These are phyloP conservation scores for Ceratobasidium papillatum DNA, from an alignment of 1,284 basidiomycete species.

Conservation along the genomic window DNA sequence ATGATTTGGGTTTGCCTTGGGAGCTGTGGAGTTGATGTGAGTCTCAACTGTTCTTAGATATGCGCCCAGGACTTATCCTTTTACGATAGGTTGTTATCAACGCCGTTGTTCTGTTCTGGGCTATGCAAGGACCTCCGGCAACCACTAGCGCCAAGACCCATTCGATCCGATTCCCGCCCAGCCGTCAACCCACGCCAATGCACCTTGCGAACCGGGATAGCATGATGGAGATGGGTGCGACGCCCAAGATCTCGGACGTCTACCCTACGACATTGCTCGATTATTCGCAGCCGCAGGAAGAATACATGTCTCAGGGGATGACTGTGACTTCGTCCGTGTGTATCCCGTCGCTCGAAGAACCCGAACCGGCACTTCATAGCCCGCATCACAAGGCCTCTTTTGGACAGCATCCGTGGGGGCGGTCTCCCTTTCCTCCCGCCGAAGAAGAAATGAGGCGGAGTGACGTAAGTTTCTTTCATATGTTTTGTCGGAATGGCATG, in stretches of 20 bases:
- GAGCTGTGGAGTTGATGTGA: slow-evolving; percentile 19
- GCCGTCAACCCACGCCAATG: neutral
- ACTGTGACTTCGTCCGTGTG: slow-evolving; percentile 27
- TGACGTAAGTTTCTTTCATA: slow-evolving; percentile 18
- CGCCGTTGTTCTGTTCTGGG: slow-evolving; percentile 20
- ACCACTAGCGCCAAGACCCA: neutral
- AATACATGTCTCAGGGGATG: slow-evolving; percentile 11
- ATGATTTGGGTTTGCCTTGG: slow-evolving; percentile 36
- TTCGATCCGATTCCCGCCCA: slow-evolving; percentile 9
- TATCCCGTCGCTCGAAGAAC: slow-evolving; percentile 30
- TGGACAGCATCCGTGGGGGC: slow-evolving; percentile 23
- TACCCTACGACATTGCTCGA: slow-evolving; percentile 18
- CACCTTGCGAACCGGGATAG: neutral
- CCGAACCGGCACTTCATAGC: slow-evolving; percentile 22
- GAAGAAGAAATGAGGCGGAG: neutral
- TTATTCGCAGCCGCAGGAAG: slow-evolving; percentile 5
- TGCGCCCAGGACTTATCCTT: neutral
- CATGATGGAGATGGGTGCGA: slow-evolving; percentile 2
- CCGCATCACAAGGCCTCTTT: slow-evolving; percentile 3
- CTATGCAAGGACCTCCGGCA: slow-evolving; percentile 1
- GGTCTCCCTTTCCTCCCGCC: neutral
- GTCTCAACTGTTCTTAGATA: neutral
- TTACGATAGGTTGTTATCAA: slow-evolving; percentile 12
- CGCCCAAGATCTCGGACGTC: slow-evolving; percentile 1
- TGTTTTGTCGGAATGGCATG: neutral